These are phyloP conservation scores for Venturia effusa DNA, from an alignment of 2,329 filamentous ascomycete species.

Conservation along the genomic window DNA sequence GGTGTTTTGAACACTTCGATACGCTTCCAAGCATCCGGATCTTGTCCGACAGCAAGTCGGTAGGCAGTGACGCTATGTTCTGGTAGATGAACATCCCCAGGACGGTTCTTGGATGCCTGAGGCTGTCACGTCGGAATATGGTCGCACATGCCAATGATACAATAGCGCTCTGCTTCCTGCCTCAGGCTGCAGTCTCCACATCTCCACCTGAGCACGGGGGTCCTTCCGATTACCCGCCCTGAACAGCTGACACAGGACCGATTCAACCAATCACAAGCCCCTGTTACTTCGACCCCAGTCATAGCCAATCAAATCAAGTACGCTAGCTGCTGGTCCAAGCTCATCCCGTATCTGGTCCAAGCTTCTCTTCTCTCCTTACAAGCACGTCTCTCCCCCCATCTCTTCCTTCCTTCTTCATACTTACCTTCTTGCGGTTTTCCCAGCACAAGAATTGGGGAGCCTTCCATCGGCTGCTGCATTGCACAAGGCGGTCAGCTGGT, in stretches of 20 bases:
- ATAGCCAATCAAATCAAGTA: too few relatives aligned
- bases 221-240: too few relatives aligned
- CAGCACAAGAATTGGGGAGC: constrained; percentile 13
- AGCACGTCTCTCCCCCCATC: background rate
- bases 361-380: background rate
- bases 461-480: constrained; percentile 11
- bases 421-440: constrained; percentile 12
- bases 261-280: too few relatives aligned
- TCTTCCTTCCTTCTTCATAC: constrained; percentile 7
- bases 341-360: background rate
- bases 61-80: background rate
- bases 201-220: too few relatives aligned
- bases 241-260: too few relatives aligned
- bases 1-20: background rate
- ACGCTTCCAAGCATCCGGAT: too few relatives aligned
- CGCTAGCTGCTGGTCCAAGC: too few relatives aligned
- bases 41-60: background rate
- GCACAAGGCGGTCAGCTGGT: constrained; percentile 10
- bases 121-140: background rate
- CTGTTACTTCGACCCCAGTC: too few relatives aligned
- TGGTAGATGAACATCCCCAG: too few relatives aligned
- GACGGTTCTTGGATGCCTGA: background rate
- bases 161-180: too few relatives aligned
- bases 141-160: background rate
- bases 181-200: too few relatives aligned